These are phyloP conservation scores for Epichloe typhina DNA, from an alignment of 2,329 filamentous ascomycete genomes.

Conservation along the genomic window DNA sequence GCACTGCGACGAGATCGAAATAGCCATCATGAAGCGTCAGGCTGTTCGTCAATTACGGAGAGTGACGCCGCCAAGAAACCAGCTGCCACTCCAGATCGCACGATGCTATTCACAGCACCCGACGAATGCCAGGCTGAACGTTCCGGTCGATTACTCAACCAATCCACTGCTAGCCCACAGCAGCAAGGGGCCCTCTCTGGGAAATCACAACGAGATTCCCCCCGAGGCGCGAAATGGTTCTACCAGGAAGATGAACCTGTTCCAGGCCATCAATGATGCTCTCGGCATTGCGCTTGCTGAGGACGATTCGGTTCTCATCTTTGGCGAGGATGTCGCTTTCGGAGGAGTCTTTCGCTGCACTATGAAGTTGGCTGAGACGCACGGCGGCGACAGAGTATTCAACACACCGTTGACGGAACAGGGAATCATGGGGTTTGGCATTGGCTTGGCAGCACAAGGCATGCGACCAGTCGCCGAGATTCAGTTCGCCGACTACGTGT, in stretches of 20 bases:
- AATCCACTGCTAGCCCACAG: conserved; percentile 73
- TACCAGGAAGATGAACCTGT: conserved; percentile 83
- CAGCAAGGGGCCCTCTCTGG: conserved; percentile 45
- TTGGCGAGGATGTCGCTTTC: conserved; percentile 94
- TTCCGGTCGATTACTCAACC: conserved; percentile 75
- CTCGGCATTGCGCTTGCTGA: conserved; percentile 68
- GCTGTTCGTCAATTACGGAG: conserved; percentile 17
- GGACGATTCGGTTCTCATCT: conserved; percentile 78
- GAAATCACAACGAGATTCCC: conserved; percentile 64
- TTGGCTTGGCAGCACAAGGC: conserved; percentile 79
- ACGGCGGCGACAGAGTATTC: conserved; percentile 81
- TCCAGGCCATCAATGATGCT: conserved; percentile 86
- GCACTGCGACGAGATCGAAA: conserved; percentile 3
- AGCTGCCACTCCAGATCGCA: conserved; percentile 10
- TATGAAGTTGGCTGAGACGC: conserved; percentile 78
- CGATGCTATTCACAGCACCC: conserved; percentile 41
- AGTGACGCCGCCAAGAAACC: conserved; percentile 13
- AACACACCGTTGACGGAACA: conserved; percentile 93
- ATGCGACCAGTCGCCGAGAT: conserved; percentile 91
- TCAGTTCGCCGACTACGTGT: conserved; percentile 91
- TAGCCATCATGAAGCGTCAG: conserved; percentile 19
- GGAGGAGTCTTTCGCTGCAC: conserved; percentile 93
- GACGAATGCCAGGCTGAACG: conserved; percentile 57
- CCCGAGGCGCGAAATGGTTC: conserved; percentile 49
- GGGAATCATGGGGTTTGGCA: conserved; percentile 85